phyloP scores from a whole-genome alignment of 495 filamentous ascomycete species.

The Aspergillus mulundensis region DNA sequence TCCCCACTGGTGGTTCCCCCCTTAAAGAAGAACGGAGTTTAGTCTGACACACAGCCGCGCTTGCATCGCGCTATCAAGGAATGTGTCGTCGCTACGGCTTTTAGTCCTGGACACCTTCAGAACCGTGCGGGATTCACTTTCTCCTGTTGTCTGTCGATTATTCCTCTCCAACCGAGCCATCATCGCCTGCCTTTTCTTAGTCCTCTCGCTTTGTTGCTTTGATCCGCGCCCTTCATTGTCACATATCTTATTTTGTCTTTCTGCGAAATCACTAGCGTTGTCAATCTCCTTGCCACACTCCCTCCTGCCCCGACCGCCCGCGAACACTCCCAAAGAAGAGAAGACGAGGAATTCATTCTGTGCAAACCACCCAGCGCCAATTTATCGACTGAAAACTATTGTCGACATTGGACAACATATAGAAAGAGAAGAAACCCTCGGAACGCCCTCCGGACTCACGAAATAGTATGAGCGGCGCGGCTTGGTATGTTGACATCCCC shows the following conservation, averaged over 20 bases:
- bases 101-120: conserved; percentile 23
- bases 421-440: conserved; percentile 1
- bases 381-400: background rate
- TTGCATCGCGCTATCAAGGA: conserved; percentile 30
- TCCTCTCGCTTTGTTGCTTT: conserved; percentile 4
- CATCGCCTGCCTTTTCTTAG: background rate
- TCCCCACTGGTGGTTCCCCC: conserved; percentile 24
- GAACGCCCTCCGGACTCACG: conserved; percentile 4
- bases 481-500: conserved; percentile 19
- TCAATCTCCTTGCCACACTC: conserved; percentile 10
- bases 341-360: conserved; percentile 6
- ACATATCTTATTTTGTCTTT: conserved; percentile 6
- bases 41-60: conserved; percentile 30
- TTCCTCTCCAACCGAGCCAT: conserved; percentile 1
- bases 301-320: conserved; percentile 10
- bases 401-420: background rate
- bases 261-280: conserved; percentile 7
- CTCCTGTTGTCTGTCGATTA: conserved; percentile 8
- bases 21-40: conserved; percentile 19
- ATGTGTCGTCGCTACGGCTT: conserved; percentile 22
- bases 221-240: background rate
- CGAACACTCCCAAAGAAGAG: background rate
- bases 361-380: background rate
- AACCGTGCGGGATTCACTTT: conserved; percentile 19
- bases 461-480: conserved; percentile 20